Percentiles rank a stretch among this genome's conserved stretches.
These are phyloP conservation scores for Knoxia roxburghii DNA, from an alignment of 257 asterid species.

Conservation along the genomic window DNA sequence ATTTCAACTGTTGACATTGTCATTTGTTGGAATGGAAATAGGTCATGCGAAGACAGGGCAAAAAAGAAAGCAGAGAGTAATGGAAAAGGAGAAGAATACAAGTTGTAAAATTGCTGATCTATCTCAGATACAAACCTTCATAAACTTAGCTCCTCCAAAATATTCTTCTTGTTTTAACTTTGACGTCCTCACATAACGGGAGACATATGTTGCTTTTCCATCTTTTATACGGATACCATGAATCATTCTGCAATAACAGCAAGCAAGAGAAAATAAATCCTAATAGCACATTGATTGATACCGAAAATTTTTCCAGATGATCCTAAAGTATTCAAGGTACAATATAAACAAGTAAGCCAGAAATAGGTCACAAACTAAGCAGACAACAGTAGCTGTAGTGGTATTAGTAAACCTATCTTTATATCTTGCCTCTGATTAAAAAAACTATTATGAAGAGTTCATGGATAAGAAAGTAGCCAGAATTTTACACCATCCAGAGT, in stretches of 20 bases:
- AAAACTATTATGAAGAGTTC: neutral
- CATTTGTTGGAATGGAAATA: neutral
- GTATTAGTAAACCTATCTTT: neutral
- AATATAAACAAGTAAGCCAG: neutral
- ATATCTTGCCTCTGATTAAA: neutral
- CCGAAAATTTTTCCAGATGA: neutral
- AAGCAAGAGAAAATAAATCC: neutral
- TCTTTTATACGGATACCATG: slow-evolving; percentile 91
- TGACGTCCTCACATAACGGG: slow-evolving; percentile 90
- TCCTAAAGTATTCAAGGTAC: neutral
- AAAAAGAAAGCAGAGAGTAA: neutral
- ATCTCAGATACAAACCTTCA: slow-evolving; percentile 51
- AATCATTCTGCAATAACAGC: slow-evolving; percentile 63
- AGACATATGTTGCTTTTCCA: slow-evolving; percentile 89
- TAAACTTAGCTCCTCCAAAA: slow-evolving; percentile 72
- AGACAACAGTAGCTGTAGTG: neutral
- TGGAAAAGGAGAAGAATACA: neutral
- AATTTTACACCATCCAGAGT: neutral
- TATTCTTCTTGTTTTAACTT: slow-evolving; percentile 83
- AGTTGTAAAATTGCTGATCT: neutral
- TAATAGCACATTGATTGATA: neutral
- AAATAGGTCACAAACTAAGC: neutral
- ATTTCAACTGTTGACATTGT: neutral
- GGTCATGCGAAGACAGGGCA: neutral
- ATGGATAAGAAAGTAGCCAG: neutral